Conservation (phyloP, 2,329 filamentous ascomycete genomes). For the Davidsoniella neocaledoniae region DNA sequence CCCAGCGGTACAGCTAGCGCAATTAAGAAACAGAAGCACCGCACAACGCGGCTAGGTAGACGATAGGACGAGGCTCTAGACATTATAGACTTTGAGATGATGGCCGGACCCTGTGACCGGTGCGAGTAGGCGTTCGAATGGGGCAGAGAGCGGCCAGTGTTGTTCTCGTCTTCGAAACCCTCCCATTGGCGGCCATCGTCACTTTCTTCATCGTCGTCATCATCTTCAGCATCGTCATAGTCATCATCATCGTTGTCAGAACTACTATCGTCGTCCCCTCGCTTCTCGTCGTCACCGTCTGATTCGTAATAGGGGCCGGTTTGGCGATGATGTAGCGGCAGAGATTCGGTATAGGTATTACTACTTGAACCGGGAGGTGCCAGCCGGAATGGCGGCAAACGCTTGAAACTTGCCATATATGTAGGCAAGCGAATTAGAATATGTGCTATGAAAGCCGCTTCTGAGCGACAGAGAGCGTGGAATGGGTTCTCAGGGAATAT, state of each 20-base stretch:
- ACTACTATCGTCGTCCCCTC: no score
- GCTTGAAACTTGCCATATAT: conserved; percentile 11
- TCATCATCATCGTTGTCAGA: conserved; percentile 24
- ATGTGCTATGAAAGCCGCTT: no score
- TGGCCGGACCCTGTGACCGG: no score
- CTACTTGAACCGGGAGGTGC: not conserved
- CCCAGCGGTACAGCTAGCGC: conserved; percentile 47
- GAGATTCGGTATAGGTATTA: not conserved
- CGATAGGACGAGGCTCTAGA: conserved; percentile 33
- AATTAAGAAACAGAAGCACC: conserved; percentile 61
- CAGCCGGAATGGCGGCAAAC: conserved; percentile 10
- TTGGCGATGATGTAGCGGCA: no score
- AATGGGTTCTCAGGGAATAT: no score
- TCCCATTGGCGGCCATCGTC: conserved; percentile 3
- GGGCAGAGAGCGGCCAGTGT: not conserved
- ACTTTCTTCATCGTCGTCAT: conserved; percentile 1
- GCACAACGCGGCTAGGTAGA: conserved; percentile 54
- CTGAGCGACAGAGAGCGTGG: no score
- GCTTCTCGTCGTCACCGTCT: no score
- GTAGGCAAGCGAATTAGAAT: not conserved
- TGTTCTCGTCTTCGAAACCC: conserved; percentile 4
- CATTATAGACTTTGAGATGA: conserved; percentile 20
- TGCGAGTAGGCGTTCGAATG: not conserved
- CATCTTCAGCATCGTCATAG: conserved; percentile 15
- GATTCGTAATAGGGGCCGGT: no score